Evolutionary conservation across 208 protist species (phyloP), one percentile per base, ranked within the genome.

Genomic region (Leishmania lainsoni): DNA sequence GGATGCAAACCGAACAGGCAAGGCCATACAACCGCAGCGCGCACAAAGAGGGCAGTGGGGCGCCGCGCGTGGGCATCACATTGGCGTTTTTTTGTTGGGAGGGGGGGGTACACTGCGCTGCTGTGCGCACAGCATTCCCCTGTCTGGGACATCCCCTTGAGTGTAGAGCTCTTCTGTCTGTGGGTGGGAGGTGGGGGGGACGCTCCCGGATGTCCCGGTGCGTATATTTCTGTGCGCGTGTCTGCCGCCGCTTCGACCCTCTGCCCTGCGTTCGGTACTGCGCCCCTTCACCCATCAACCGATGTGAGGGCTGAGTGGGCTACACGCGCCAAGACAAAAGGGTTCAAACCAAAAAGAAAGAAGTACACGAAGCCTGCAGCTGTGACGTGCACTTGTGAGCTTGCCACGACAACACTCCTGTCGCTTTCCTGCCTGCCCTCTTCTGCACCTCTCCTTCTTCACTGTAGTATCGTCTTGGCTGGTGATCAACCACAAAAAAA

Each of bases 391-490:
- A 2, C 4, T 73, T 54, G 3, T 26, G 39, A 5, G 20, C 69
- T 48, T n/a, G 69, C n/a, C 35, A 17, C 54, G 10, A 9, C 26
- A 73, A n/a, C 14, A 54, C 69, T 52, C 9, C 9, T 22, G 16
- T 35, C 14, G 20, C 48, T 73, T 73, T 73, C 45, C 42, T 51
- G 42, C 22, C 20, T 17, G 12, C 5, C 0, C 42, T 73, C 69
- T 73, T 16, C 26, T n/a, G 17, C 69, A 17, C 5, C 45, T 49
- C 16, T 79, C 71, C 78, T 71, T 58, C 39, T 68, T 48, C 73
- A 54, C n/a, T 22, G 72, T 78, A 52, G 65, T 68, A 86, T 86
- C 29, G 83, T 77, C 35, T 83, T 81, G 88, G 29, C 54, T 83
- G 35, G 63, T 59, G 82, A 75, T 81, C 26, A 51, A 81, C 65